Evolutionary conservation across 306 rosid species (phyloP), one percentile per base, ranked within the genome.

Genomic region (Pterocarpus santalinus): DNA sequence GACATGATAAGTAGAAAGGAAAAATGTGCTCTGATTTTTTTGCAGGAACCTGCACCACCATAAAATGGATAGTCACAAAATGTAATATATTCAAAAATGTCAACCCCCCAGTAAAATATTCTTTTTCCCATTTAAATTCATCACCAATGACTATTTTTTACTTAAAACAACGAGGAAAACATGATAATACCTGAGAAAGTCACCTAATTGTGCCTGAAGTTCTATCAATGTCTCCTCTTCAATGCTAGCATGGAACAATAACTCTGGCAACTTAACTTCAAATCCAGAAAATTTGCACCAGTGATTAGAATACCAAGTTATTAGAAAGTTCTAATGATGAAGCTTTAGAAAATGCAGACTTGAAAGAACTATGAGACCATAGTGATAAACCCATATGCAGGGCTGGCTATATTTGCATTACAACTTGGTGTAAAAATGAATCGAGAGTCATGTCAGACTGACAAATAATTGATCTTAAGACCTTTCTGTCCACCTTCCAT

Each of bases 221-320:
- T 87, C 94, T 52, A 30, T 75, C 75, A 84, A 78, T 62, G 95
- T 86, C 82, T 89, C 89, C 86, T 85, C 91, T 81, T 91, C 97
- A 75, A 93, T 88, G 47, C 82, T 87, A 33, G 89, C 97, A 80
- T 88, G 76, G 71, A 67, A 78, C 86, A 95, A 78, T 60, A 93
- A 63, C 89, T 91, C 98, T 2, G 98, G 99, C 87, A 93, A 80
- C 90, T 92, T 90, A 77, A 95, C 98, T 91, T 88, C 88, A 83
- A 67, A 68, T 76, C 46, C 76, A 80, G 53, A 82, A 81, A 72
- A 75, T 55, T 52, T 12, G 46, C 49, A 82, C 52, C 30, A 51
- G 16, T 81, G 30, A 66, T 43, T 60, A 84, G 64, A 82, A 79
- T 47, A 52, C 36, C 28, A 28, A 56, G 76, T 36, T 44, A 61